Evolutionary conservation across 352 stramenopile genomes (phyloP).

Genomic region (Phytophthora cryptogea): DNA sequence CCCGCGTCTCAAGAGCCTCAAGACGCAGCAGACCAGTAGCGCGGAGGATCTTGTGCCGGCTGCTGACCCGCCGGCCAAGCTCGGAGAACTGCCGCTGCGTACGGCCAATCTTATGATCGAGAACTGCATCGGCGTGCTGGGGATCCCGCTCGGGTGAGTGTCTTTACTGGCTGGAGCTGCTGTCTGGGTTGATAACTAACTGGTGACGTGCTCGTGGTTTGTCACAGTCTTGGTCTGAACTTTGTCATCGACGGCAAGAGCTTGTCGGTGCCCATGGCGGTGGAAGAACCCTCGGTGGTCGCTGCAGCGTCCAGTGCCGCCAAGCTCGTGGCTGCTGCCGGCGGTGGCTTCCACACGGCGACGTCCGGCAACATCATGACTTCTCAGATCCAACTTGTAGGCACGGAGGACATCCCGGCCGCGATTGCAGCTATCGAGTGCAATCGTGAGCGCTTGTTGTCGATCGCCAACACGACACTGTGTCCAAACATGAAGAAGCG

Average conservation of each 20-base stretch:
- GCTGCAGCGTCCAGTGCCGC: constrained; percentile 82
- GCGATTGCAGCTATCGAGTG: constrained; percentile 57
- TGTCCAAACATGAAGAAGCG: constrained; percentile 89
- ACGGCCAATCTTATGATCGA: constrained; percentile 91
- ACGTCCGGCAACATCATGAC: constrained; percentile 89
- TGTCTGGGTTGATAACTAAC: constrained; percentile 9
- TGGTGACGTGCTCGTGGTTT: constrained; percentile 1
- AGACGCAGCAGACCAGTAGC: constrained; percentile 27
- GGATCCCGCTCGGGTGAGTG: constrained; percentile 77
- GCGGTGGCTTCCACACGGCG: constrained; percentile 72
- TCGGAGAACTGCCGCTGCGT: constrained; percentile 75
- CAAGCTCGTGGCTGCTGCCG: constrained; percentile 77
- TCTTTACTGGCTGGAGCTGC: neutral
- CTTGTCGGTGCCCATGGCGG: constrained; percentile 82
- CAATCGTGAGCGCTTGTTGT: constrained; percentile 63
- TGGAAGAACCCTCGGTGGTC: constrained; percentile 88
- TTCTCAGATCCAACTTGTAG: constrained; percentile 84
- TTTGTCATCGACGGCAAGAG: constrained; percentile 85
- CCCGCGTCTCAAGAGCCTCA: constrained; percentile 58
- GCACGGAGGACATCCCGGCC: constrained; percentile 59
- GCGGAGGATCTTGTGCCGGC: constrained; percentile 19
- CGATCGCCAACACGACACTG: constrained; percentile 75
- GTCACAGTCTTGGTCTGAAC: constrained; percentile 71
- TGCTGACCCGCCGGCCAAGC: constrained; percentile 42
- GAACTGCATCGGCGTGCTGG: constrained; percentile 88